A percentile compares a stretch with the other conserved stretches of the same genome.
These are phyloP conservation scores for Purshia tridentata DNA, from an alignment of 306 rosid species.

Conservation along the genomic window DNA sequence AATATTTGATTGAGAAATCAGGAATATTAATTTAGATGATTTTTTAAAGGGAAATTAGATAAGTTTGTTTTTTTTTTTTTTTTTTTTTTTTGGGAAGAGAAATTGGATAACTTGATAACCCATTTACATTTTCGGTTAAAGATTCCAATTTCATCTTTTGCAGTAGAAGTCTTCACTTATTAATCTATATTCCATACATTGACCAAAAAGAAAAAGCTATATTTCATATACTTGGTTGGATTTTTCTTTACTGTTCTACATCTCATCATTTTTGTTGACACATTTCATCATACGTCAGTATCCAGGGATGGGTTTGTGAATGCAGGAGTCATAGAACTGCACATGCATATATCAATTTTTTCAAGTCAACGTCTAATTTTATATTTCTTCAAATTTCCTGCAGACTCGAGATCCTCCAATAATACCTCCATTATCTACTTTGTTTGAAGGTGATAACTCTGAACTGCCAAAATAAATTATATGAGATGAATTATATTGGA, in stretches of 20 bases:
- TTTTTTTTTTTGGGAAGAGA: no score
- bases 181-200: no score
- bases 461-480: no score
- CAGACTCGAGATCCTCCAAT: slow-evolving; percentile 20
- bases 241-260: background rate
- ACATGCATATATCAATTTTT: background rate
- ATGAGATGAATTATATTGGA: no score
- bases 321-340: background rate
- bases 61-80: no score
- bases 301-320: background rate
- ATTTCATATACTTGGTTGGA: background rate
- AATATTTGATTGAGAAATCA: no score
- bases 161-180: background rate
- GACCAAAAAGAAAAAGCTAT: background rate
- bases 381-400: background rate
- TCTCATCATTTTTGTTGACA: background rate
- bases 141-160: background rate
- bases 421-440: slow-evolving; percentile 15
- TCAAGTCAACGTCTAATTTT: background rate
- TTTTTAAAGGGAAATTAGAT: no score
- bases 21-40: no score
- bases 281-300: background rate
- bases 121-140: background rate
- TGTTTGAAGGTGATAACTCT: slow-evolving; percentile 22
- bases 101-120: background rate